Conservation (phyloP, 1,284 basidiomycete species). For the Sphaerobolus stellatus region DNA sequence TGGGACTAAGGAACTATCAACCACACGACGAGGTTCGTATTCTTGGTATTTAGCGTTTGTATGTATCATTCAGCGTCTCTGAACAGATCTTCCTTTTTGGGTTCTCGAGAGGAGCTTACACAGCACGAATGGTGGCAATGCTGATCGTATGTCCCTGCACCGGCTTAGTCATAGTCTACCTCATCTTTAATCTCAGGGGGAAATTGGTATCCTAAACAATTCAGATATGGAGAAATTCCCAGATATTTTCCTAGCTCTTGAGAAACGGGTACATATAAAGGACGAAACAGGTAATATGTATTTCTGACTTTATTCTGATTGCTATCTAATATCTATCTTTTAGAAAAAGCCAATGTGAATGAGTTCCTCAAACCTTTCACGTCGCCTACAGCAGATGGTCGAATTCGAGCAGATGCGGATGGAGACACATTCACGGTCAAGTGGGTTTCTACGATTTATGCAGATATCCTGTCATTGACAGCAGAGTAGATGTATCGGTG, state of each 20-base stretch:
- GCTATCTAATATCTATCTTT: background rate
- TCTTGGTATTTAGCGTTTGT: background rate
- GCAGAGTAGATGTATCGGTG: constrained; percentile 56
- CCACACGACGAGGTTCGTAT: constrained; percentile 1
- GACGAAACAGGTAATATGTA: constrained; percentile 44
- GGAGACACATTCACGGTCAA: constrained; percentile 56
- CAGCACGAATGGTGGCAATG: constrained; percentile 62
- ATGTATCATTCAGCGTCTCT: background rate
- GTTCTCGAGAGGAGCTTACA: constrained; percentile 73
- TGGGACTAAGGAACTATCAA: constrained; percentile 4
- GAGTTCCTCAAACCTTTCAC: constrained; percentile 54
- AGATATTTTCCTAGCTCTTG: constrained; percentile 56
- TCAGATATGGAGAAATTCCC: constrained; percentile 69
- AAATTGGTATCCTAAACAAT: constrained; percentile 63
- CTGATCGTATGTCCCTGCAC: constrained; percentile 52
- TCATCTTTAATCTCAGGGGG: constrained; percentile 39
- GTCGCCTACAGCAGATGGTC: constrained; percentile 47
- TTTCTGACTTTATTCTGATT: background rate
- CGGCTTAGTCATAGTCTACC: background rate
- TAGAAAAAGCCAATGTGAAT: constrained; percentile 48
- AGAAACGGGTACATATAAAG: constrained; percentile 54
- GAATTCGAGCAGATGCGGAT: constrained; percentile 46
- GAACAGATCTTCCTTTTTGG: constrained; percentile 67
- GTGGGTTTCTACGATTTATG: constrained; percentile 34
- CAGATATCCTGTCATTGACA: background rate